A percentile compares a stretch with the other conserved stretches of the same genome.
These are phyloP conservation scores for Aspergillus nomiae DNA, from an alignment of 2,329 filamentous ascomycete genomes.

Conservation along the genomic window DNA sequence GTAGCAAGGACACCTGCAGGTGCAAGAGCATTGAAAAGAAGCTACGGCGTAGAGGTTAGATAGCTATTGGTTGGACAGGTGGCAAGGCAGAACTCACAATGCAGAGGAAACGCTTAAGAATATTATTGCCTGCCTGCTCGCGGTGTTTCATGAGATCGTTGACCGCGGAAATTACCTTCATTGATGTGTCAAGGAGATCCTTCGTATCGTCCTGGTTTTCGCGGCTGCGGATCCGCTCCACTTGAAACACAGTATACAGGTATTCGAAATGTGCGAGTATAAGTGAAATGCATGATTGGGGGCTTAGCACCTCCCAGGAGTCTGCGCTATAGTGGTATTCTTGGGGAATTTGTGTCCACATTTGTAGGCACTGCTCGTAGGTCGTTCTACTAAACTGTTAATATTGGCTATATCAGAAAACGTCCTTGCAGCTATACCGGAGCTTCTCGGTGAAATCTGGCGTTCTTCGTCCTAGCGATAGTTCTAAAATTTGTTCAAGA, in stretches of 20 bases:
- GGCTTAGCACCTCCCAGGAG: conserved; percentile 14
- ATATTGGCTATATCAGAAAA: neutral
- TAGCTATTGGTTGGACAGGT: neutral
- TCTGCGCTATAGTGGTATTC: conserved; percentile 21
- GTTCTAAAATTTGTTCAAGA: conserved; percentile 25
- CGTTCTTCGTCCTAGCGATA: conserved; percentile 18
- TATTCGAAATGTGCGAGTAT: conserved; percentile 25
- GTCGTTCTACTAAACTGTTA: neutral
- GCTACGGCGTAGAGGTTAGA: conserved; percentile 6
- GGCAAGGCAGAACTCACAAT: conserved; percentile 15
- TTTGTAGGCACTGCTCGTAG: conserved; percentile 18
- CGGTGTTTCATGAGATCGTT: conserved; percentile 22
- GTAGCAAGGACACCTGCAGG: conserved; percentile 23
- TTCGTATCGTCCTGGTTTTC: conserved; percentile 18
- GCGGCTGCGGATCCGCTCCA: conserved; percentile 25
- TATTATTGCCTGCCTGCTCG: conserved; percentile 11
- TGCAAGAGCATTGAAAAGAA: conserved; percentile 22
- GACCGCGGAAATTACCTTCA: conserved; percentile 21
- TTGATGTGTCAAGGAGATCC: conserved; percentile 23
- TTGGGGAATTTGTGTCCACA: conserved; percentile 20
- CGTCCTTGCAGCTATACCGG: neutral
- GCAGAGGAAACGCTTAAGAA: conserved; percentile 17
- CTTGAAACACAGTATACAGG: conserved; percentile 22
- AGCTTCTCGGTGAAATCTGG: neutral
- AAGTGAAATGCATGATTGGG: conserved; percentile 8